phyloP scores from a whole-genome alignment of 2,329 filamentous ascomycete species.

The Aspergillus glaucus region DNA sequence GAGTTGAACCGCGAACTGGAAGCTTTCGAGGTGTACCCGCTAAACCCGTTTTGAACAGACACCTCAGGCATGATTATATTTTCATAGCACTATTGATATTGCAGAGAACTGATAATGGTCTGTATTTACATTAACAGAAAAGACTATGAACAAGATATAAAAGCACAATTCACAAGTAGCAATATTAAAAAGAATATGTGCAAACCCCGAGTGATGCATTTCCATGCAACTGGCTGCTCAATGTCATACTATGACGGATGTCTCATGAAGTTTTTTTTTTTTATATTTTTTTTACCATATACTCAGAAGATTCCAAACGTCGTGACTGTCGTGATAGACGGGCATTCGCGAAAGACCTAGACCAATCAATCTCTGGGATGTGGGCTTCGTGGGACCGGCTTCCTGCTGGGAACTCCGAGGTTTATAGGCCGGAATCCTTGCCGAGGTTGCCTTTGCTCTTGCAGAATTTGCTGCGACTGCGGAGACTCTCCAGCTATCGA shows the following conservation, averaged over 20 bases:
- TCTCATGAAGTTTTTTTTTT: no score
- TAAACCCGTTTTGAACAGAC: not conserved
- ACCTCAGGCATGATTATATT: not conserved
- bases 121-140: no score
- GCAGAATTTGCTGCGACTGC: slow-evolving; percentile 6
- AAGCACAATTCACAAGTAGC: no score
- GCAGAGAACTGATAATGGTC: no score
- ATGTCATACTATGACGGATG: no score
- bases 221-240: no score
- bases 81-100: not conserved
- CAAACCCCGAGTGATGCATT: no score
- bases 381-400: slow-evolving; percentile 30
- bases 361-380: slow-evolving; percentile 2
- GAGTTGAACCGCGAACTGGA: not conserved
- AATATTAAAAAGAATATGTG: no score
- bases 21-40: not conserved
- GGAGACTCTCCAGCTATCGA: slow-evolving; percentile 16
- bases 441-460: slow-evolving; percentile 17
- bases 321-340: no score
- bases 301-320: no score
- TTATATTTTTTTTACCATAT: no score
- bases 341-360: no score
- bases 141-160: not conserved
- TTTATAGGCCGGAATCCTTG: slow-evolving; percentile 25
- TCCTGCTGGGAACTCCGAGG: slow-evolving; percentile 32